Evolutionary conservation across 208 protist species (phyloP).

Genomic region (Leishmania major): DNA sequence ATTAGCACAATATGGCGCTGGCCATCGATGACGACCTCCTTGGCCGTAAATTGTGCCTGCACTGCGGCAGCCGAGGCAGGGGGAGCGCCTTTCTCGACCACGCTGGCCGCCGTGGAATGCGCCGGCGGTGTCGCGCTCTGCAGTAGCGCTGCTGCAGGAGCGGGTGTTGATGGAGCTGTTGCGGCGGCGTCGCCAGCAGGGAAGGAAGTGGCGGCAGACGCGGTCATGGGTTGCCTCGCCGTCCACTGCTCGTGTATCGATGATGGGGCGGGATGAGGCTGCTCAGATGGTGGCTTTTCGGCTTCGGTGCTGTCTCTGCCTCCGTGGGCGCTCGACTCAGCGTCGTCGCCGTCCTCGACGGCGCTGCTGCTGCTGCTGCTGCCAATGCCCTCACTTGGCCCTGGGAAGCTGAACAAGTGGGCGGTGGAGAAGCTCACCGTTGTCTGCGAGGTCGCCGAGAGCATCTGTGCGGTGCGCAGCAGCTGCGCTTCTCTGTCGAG

Average conservation of each 20-base stretch:
- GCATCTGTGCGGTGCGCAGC: slow-evolving; percentile 55
- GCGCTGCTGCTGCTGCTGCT: background rate
- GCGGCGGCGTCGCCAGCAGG: background rate
- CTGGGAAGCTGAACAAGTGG: slow-evolving; percentile 37
- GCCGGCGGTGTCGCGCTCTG: background rate
- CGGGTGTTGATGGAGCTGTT: background rate
- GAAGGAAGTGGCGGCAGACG: background rate
- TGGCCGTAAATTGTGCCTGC: slow-evolving; percentile 41
- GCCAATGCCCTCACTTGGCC: background rate
- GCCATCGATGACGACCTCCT: slow-evolving; percentile 63
- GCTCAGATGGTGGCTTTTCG: background rate
- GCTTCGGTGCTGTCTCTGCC: background rate
- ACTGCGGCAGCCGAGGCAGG: slow-evolving; percentile 7
- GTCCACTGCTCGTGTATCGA: background rate
- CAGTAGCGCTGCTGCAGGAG: background rate
- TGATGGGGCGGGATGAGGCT: background rate
- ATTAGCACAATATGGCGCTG: slow-evolving; percentile 59
- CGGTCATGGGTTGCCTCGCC: background rate
- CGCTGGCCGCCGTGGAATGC: background rate
- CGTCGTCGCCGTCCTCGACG: background rate
- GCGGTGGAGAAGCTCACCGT: slow-evolving; percentile 58
- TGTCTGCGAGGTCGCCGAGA: slow-evolving; percentile 54
- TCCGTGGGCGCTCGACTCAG: background rate
- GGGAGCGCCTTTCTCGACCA: background rate
- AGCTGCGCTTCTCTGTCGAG: slow-evolving; percentile 72